A percentile compares a stretch with the other conserved stretches of the same genome.
These are phyloP conservation scores for Wickerhamiella sergipiensis DNA, from an alignment of 805 yeast species.

Conservation along the genomic window DNA sequence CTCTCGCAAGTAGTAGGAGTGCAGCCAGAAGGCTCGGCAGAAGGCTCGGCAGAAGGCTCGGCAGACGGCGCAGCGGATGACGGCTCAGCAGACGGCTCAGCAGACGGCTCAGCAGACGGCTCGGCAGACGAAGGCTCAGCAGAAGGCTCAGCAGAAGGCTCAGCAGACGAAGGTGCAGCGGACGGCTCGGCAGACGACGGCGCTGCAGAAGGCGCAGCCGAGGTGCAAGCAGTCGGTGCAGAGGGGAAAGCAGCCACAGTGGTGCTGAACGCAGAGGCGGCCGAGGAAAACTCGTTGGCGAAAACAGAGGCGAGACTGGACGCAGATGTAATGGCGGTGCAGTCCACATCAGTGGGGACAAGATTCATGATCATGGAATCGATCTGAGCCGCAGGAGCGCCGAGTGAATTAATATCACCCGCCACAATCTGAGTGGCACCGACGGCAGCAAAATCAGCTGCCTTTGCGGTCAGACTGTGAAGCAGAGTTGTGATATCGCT, in stretches of 20 bases:
- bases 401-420: conserved; percentile 15
- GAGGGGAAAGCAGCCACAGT: neutral
- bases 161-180: neutral
- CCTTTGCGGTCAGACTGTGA: conserved; percentile 15
- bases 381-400: neutral
- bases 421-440: conserved; percentile 16
- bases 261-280: neutral
- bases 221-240: neutral
- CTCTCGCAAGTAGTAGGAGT: neutral
- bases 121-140: conserved; percentile 68
- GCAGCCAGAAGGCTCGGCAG: neutral
- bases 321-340: neutral
- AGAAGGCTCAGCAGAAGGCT: conserved; percentile 30
- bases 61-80: conserved; percentile 30
- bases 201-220: conserved; percentile 7
- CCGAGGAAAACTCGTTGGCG: conserved; percentile 1
- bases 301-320: neutral
- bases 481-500: conserved; percentile 14
- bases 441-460: conserved; percentile 15
- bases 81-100: conserved; percentile 45
- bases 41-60: conserved; percentile 30
- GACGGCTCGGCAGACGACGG: conserved; percentile 3
- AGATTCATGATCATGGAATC: neutral
- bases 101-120: neutral
- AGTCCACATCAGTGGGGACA: neutral